Conservation (phyloP, 2,329 filamentous ascomycete species). For the Magnaporthales sp. region DNA sequence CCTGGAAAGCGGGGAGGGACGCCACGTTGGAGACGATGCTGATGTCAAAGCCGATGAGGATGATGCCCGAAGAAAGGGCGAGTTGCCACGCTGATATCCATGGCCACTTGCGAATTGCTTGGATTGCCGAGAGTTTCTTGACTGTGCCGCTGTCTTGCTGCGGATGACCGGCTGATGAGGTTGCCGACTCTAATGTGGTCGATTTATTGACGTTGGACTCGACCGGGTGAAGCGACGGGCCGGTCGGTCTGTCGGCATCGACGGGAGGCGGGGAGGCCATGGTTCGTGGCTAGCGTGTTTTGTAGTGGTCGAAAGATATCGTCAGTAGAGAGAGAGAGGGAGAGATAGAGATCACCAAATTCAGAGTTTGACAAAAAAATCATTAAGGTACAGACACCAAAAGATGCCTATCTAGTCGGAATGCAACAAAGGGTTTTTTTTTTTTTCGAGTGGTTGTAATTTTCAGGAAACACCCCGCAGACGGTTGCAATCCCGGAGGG, state of each 20-base stretch:
- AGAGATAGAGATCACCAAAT: neutral
- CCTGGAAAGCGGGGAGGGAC: neutral
- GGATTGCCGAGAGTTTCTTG: neutral
- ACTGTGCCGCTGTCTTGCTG: neutral
- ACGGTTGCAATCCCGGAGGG: too few species aligned
- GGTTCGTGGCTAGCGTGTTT: neutral
- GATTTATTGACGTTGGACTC: neutral
- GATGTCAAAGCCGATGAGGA: neutral
- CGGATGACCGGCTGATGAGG: neutral
- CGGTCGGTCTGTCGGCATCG: neutral
- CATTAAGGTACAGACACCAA: neutral
- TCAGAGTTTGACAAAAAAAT: neutral
- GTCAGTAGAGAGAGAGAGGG: neutral
- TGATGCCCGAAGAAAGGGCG: neutral
- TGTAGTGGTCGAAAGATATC: neutral
- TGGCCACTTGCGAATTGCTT: neutral
- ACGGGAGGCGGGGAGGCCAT: neutral
- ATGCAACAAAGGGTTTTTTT: neutral
- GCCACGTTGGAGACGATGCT: conserved; percentile 1
- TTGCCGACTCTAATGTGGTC: neutral
- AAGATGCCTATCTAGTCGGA: neutral
- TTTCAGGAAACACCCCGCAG: neutral
- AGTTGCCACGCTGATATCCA: neutral
- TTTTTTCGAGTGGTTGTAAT: neutral
- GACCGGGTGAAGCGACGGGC: neutral